Percentiles rank a stretch among this genome's conserved stretches.
Conservation (phyloP, 2,329 filamentous ascomycete genomes). For the Penicillium hesseltinei region DNA sequence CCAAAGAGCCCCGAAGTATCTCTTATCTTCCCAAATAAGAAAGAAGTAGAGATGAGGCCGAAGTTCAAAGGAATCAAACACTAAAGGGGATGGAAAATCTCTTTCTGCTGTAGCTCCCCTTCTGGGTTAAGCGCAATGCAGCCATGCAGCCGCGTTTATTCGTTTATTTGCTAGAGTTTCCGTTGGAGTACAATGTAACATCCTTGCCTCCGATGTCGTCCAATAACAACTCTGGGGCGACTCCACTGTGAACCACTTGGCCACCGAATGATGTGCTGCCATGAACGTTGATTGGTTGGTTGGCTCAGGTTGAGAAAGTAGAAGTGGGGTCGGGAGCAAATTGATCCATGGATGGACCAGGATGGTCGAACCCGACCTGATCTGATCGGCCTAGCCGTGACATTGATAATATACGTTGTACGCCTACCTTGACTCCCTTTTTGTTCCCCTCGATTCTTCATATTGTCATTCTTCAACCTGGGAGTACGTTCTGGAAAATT, state of each 20-base stretch:
- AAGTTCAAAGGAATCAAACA: not conserved
- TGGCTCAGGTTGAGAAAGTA: conserved; percentile 14
- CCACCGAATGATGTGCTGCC: conserved; percentile 5
- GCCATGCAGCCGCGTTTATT: conserved; percentile 3
- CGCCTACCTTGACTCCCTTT: not conserved
- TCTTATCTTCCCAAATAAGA: conserved; percentile 6
- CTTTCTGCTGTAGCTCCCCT: conserved; percentile 39
- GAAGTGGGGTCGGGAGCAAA: not conserved
- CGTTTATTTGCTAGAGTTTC: conserved; percentile 10
- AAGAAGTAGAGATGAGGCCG: conserved; percentile 1
- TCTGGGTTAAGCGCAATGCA: conserved; percentile 30
- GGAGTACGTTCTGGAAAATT: not conserved
- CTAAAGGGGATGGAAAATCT: conserved; percentile 6
- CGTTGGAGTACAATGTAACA: conserved; percentile 11
- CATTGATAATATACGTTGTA: not conserved
- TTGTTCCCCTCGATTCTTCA: not conserved
- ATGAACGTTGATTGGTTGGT: conserved; percentile 18
- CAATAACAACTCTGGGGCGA: conserved; percentile 13
- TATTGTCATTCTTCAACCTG: not conserved
- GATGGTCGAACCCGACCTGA: conserved; percentile 2
- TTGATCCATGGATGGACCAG: conserved; percentile 1
- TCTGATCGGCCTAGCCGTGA: conserved; percentile 3
- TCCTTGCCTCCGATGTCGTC: conserved; percentile 10
- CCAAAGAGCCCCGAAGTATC: not conserved
- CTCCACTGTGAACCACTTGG: conserved; percentile 12